Evolutionary conservation across 306 rosid species (phyloP).

Genomic region (Luffa acutangula): DNA sequence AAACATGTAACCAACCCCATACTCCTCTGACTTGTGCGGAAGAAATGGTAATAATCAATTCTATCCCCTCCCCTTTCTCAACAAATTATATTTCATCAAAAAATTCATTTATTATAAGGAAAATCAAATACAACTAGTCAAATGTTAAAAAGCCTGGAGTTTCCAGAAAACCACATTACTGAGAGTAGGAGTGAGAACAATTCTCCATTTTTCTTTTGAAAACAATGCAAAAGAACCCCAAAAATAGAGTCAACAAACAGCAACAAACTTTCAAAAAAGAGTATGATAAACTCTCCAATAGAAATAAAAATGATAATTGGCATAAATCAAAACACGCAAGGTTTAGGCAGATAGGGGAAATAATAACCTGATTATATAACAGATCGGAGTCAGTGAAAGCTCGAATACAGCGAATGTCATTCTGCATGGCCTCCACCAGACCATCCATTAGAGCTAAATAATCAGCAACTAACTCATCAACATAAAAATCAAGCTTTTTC

Average conservation of each 20-base stretch:
- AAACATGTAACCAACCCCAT: background rate
- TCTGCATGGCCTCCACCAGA: constrained; percentile 49
- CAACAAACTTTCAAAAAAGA: background rate
- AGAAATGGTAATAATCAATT: background rate
- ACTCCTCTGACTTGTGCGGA: background rate
- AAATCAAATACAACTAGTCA: background rate
- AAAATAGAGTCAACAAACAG: background rate
- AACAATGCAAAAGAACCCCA: background rate
- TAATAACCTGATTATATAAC: constrained; percentile 56
- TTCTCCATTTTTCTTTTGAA: background rate
- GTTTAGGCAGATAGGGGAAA: background rate
- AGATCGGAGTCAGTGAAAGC: constrained; percentile 78
- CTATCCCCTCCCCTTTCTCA: background rate
- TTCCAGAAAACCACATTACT: background rate
- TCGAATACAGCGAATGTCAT: constrained; percentile 37
- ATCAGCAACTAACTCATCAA: constrained; percentile 62
- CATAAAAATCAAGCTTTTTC: constrained; percentile 78
- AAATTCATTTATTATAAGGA: background rate
- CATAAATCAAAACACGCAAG: background rate
- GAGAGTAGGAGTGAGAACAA: background rate
- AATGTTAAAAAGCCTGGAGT: background rate
- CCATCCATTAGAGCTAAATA: constrained; percentile 89
- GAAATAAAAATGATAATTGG: background rate
- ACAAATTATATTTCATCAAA: background rate
- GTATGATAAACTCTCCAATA: background rate